These are phyloP conservation scores for Arctostaphylos glauca DNA, from an alignment of 148 eudicot species.

Conservation along the genomic window DNA sequence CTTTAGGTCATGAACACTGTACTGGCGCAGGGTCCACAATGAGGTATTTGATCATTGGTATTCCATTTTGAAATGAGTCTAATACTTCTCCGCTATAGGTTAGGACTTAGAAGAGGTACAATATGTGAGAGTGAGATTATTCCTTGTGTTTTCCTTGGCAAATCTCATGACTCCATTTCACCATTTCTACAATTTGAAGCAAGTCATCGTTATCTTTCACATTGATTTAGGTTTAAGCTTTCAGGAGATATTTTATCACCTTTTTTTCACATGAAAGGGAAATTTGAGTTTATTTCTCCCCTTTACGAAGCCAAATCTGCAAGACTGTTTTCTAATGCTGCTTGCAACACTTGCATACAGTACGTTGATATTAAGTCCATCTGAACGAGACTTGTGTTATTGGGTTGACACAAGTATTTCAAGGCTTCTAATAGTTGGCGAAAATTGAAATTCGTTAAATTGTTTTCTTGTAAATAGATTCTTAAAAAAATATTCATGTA, in stretches of 20 bases:
- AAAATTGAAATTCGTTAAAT: not conserved
- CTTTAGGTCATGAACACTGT: not conserved
- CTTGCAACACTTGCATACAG: not conserved
- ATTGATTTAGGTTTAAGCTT: not conserved
- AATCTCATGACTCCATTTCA: not conserved
- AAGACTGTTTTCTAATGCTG: not conserved
- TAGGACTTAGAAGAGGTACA: not conserved
- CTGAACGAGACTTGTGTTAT: not conserved
- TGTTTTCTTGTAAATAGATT: not conserved
- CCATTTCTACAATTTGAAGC: not conserved
- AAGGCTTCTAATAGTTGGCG: not conserved
- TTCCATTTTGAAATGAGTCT: not conserved
- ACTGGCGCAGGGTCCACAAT: not conserved
- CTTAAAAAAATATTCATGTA: not conserved
- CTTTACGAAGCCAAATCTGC: not conserved
- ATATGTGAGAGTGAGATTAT: not conserved
- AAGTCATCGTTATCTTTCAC: not conserved
- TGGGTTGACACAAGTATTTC: not conserved
- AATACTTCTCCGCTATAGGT: not conserved
- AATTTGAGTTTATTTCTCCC: not conserved
- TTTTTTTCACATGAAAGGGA: not conserved
- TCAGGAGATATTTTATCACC: not conserved
- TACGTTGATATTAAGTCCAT: not conserved
- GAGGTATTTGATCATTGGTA: not conserved
- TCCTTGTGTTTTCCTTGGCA: not conserved